Evolutionary conservation across 2,329 filamentous ascomycete species (phyloP), one percentile per base, ranked within the genome.

Genomic region (Calonectria multiphialidica): DNA sequence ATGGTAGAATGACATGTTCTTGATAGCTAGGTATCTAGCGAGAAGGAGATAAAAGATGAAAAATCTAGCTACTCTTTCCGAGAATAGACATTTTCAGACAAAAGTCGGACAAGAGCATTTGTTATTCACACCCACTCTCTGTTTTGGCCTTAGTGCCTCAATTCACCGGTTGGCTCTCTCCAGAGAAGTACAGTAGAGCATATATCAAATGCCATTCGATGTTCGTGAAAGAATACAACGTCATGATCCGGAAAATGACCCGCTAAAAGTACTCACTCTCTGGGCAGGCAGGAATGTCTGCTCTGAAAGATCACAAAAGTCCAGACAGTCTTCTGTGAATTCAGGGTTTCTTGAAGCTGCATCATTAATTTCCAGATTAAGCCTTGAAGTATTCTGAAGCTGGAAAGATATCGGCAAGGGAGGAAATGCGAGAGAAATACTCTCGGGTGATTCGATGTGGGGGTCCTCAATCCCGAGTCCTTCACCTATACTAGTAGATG

Each of bases 361-460:
- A 21, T 45, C 59, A 28, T 55, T 23, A 21, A 28, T 25, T 3
- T 50, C 61, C 28, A 44, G 25, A 7, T 28, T 25, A 16, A 15
- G 9, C 15, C 59, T 49, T 55, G 59, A 25, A 25, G 10, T 23
- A 21, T 33, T 37, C 12, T 61, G 28, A 3, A 70, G 67, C 47
- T 71, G 55, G 44, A 71, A 71, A 16, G 69, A 62, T 5, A 66
- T 40, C 28, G 63, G 63, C 4, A 67, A 55, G 2, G 69, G 69
- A 1, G 63, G 69, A 44, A 71, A 71, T 12, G 63, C 69, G 15
- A 71, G 23, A 8, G 69, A 67, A 25, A 71, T 66, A 30, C 63
- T 71, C 37, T 63, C 69, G 16, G 69, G 69, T 1, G 63, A 67
- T 16, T 71, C 69, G 12, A 55, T 67, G 8, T 71, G 63, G 2